These are phyloP conservation scores for Corynespora cassiicola DNA, from an alignment of 2,329 filamentous ascomycete species.

Conservation along the genomic window DNA sequence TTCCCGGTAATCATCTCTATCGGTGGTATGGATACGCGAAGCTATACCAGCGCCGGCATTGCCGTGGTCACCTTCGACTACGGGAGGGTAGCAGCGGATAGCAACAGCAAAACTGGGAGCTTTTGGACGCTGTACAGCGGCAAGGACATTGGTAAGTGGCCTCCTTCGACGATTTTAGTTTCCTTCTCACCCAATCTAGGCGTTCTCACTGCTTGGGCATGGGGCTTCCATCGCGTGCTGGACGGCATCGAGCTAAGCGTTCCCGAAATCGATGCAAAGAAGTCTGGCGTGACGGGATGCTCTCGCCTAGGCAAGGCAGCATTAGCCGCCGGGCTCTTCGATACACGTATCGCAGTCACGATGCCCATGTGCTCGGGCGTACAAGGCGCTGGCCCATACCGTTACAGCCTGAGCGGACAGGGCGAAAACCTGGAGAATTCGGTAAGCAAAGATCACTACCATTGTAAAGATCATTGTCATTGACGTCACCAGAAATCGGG, in stretches of 20 bases:
- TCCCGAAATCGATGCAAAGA: conserved; percentile 41
- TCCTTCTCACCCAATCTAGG: conserved; percentile 21
- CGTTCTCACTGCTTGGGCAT: conserved; percentile 45
- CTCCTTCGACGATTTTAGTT: neutral
- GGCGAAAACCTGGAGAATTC: conserved; percentile 51
- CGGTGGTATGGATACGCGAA: conserved; percentile 57
- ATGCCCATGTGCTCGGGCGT: conserved; percentile 46
- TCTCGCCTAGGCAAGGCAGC: conserved; percentile 45
- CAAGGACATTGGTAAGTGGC: conserved; percentile 52
- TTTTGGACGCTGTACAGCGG: conserved; percentile 60
- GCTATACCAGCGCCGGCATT: conserved; percentile 56
- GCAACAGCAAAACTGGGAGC: conserved; percentile 56
- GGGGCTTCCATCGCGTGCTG: conserved; percentile 47
- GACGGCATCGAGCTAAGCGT: conserved; percentile 45
- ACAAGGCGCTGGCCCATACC: conserved; percentile 44
- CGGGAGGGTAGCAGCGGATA: conserved; percentile 55
- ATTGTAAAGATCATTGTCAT: neutral
- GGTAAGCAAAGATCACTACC: conserved; percentile 10
- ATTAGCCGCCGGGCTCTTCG: conserved; percentile 43
- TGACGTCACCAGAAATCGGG: conserved; percentile 33
- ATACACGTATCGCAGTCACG: conserved; percentile 43
- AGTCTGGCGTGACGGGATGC: conserved; percentile 44
- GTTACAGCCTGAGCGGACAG: conserved; percentile 53
- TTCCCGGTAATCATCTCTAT: conserved; percentile 56
- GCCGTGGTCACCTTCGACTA: conserved; percentile 60